Evolutionary conservation across 1,284 basidiomycete genomes (phyloP).

Genomic region (Pterulicium gracile): DNA sequence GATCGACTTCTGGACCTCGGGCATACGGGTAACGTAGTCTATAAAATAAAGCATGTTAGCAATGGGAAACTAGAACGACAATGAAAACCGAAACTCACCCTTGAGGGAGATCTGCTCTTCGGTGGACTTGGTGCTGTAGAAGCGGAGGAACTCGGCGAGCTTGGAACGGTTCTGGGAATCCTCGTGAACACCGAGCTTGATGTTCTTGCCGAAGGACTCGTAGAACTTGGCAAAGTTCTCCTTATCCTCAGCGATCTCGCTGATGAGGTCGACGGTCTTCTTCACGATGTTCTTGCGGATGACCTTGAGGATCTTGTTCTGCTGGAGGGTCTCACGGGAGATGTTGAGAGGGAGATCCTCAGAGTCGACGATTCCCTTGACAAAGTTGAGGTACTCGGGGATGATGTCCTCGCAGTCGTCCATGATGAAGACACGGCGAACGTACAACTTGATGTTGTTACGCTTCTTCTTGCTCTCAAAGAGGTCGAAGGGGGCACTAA

Average conservation of each 20-base stretch:
- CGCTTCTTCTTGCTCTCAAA: conserved; percentile 99
- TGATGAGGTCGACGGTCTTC: conserved; percentile 94
- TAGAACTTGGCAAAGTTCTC: conserved; percentile 99
- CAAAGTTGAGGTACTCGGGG: conserved; percentile 99
- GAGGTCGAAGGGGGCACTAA: conserved; percentile 92
- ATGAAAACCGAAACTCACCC: conserved; percentile 35
- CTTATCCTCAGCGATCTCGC: conserved; percentile 98
- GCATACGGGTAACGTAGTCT: conserved; percentile 99
- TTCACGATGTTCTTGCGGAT: conserved; percentile 98
- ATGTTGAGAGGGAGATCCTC: conserved; percentile 99
- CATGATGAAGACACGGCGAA: conserved; percentile 99
- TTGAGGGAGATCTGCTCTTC: conserved; percentile 95
- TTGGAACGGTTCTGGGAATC: conserved; percentile 98
- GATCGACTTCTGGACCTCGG: conserved; percentile 97
- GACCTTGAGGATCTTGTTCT: conserved; percentile 99
- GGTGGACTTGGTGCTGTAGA: conserved; percentile 91
- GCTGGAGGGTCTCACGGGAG: conserved; percentile 98
- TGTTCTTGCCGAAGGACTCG: conserved; percentile 93
- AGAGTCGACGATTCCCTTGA: conserved; percentile 99
- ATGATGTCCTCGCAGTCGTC: conserved; percentile 99
- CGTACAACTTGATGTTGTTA: conserved; percentile 99
- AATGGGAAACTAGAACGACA: background rate
- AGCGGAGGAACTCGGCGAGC: conserved; percentile 98
- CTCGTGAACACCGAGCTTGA: conserved; percentile 99
- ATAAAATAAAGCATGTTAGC: conserved; percentile 6